Base-by-base conservation (phyloP, 192 early-diverging fungal genomes). In the Pecoramyces ruminantium region DNA sequence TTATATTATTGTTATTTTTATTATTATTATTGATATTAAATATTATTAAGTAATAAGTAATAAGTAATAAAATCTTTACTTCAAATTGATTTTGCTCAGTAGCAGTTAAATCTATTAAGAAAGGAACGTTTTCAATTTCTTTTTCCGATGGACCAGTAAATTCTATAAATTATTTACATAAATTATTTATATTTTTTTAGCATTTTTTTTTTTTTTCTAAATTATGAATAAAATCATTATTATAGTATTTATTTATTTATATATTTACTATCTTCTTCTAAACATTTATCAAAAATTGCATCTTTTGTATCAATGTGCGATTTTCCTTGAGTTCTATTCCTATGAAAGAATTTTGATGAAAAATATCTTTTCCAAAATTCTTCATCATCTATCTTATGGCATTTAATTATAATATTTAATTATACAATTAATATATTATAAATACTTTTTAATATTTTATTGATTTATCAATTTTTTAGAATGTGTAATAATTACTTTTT, bases 301-400 rank as follows among this genome's bases (percentile, higher is more conserved):
- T 98, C 88, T 80, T 87, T 83, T 78, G 86, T 79, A 79, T 84
- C 82, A 30, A 84, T 85, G 38, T 87, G 82, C 15, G 85, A 84
- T 77, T 82, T 83, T 34, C 86, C 89, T 67, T 67, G 51, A 38
- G 92, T 86, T 27, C 93, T 86, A 51, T 91, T 92, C n/a, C 93
- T 85, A 83, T 97, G 94, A 81, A 96, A 97, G 80, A 94, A 93
- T 83, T 93, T 90, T 15, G 93, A 95, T 28, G 89, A 87, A 15
- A 95, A 87, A 83, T 93, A 98, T 67, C 93, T 86, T 40, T 91
- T 95, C 95, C 96, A 96, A 84, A 98, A 98, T 51, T 92, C 86
- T 51, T 92, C 87, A 81, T 94, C 94, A 25, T 89, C 85, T 78
- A 92, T 81, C 84, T 90, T n/a, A n/a, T n/a, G n/a, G n/a, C n/a